Base-by-base conservation (phyloP, 202 grass and related monocot genomes). In the Brachypodium distachyon region DNA sequence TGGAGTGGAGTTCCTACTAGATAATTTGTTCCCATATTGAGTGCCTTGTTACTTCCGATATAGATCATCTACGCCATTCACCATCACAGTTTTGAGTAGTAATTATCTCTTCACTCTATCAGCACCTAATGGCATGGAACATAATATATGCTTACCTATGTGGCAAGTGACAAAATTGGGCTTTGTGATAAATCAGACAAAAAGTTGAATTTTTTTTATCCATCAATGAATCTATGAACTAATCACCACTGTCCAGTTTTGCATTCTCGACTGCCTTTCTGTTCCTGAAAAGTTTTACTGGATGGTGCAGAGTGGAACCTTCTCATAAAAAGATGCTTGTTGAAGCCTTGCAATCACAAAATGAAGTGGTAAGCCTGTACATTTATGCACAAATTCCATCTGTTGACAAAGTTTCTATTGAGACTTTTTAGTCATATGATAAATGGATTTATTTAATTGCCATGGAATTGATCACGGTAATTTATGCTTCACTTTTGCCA, bases 241-340 rank as follows among this genome's bases (percentile, higher is more conserved):
- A 63, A 67, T 62, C 40, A 77, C 42, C 19, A 7, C 31, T 23
- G 32, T 43, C 65, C 27, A 66, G 21, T 67, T 73, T 42, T 81
- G 19, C 67, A 72, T 57, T 86, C 63, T 72, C 40, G 40, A 53
- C 7, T 74, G 69, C 67, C 39, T 14, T 72, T 61, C 76, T 67
- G 58, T 76, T 56, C 41, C 68, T 75, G 31, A 83, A 25, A 83
- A 49, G 44, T 74, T 58, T 25, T 72, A 53, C 53, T 73, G 39
- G 21, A 79, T 86, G 72, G 25, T 51, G 66, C 76, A 99, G 96
- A 74, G 96, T 99, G 58, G 96, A 99, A 88, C 96, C 96, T 87
- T 95, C 91, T 53, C 96, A 99, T 79, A 99, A 99, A 78, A 99
- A 87, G 83, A 95, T 99, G 92, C 85, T 99, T 54, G 92, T 99